phyloP scores from a whole-genome alignment of 1,139 yeast species.

The Ogataea hybrid region DNA sequence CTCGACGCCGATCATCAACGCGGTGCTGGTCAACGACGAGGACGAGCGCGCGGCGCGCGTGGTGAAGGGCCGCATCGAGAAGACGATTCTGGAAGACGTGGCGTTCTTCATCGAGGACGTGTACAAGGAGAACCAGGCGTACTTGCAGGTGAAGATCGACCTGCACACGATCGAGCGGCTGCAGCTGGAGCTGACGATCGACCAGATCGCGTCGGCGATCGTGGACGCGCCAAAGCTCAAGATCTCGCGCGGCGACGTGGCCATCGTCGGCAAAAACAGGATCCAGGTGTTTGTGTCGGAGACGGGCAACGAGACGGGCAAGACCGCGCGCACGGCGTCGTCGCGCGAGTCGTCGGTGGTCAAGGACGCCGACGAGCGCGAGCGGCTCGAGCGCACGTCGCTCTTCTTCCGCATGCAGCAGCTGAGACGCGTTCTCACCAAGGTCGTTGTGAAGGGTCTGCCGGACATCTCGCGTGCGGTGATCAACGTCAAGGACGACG shows the following conservation, averaged over 20 bases:
- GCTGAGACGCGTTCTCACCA: slow-evolving; percentile 79
- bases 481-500: slow-evolving; percentile 85
- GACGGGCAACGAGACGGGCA: slow-evolving; percentile 35
- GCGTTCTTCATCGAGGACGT: slow-evolving; percentile 92
- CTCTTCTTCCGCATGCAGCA: slow-evolving; percentile 88
- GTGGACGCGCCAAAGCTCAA: slow-evolving; percentile 85
- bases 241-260: slow-evolving; percentile 70
- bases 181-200: slow-evolving; percentile 84
- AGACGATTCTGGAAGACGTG: slow-evolving; percentile 83
- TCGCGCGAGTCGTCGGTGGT: slow-evolving; percentile 37
- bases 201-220: slow-evolving; percentile 83
- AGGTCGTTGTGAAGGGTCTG: slow-evolving; percentile 89
- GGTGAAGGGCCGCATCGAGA: slow-evolving; percentile 96
- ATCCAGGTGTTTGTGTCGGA: slow-evolving; percentile 80
- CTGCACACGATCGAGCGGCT: slow-evolving; percentile 80
- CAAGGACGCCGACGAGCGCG: slow-evolving; percentile 39
- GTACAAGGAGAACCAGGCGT: slow-evolving; percentile 77
- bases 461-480: slow-evolving; percentile 93
- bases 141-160: slow-evolving; percentile 79
- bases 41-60: slow-evolving; percentile 99
- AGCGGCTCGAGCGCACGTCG: slow-evolving; percentile 30
- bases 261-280: slow-evolving; percentile 62
- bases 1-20: slow-evolving; percentile 95
- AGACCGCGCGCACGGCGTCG: slow-evolving; percentile 38
- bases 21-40: slow-evolving; percentile 85